Evolutionary conservation across 768 basidiomycete genomes (phyloP).

Genomic region (Boletus rubropictus): DNA sequence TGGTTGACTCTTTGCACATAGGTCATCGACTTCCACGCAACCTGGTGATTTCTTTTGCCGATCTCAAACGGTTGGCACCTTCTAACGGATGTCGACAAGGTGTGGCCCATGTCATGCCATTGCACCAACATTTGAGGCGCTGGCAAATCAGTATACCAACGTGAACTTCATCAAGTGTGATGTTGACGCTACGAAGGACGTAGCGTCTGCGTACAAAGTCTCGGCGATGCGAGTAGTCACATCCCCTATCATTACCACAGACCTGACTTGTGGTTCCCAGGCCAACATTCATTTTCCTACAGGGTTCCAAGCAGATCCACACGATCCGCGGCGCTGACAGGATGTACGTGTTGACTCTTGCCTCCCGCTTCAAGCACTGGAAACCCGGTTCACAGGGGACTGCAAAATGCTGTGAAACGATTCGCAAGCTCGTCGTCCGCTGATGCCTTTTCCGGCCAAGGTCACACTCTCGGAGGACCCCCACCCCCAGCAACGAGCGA

Average conservation of each 20-base stretch:
- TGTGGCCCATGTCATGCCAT: constrained; percentile 84
- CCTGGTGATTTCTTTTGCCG: constrained; percentile 47
- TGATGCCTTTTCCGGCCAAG: constrained; percentile 61
- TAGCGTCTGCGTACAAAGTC: constrained; percentile 57
- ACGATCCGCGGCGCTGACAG: constrained; percentile 68
- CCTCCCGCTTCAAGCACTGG: constrained; percentile 2
- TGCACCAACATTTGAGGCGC: constrained; percentile 65
- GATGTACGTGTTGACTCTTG: constrained; percentile 38
- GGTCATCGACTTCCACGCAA: constrained; percentile 86
- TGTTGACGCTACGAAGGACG: constrained; percentile 65
- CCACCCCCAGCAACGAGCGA: constrained; percentile 34
- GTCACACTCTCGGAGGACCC: constrained; percentile 62
- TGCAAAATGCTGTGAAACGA: constrained; percentile 54
- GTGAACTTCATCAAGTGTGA: constrained; percentile 86
- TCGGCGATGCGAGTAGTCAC: constrained; percentile 58
- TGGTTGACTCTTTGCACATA: constrained; percentile 22
- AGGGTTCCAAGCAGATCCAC: constrained; percentile 60
- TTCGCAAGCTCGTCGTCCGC: constrained; percentile 40
- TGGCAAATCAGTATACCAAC: constrained; percentile 60
- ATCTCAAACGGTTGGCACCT: not conserved
- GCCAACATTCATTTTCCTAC: constrained; percentile 82
- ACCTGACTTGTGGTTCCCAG: constrained; percentile 31
- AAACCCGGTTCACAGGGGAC: constrained; percentile 37
- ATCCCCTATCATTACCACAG: not conserved
- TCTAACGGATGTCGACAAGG: constrained; percentile 38